phyloP scores from a whole-genome alignment of 306 rosid species.

The Fagus sylvatica region DNA sequence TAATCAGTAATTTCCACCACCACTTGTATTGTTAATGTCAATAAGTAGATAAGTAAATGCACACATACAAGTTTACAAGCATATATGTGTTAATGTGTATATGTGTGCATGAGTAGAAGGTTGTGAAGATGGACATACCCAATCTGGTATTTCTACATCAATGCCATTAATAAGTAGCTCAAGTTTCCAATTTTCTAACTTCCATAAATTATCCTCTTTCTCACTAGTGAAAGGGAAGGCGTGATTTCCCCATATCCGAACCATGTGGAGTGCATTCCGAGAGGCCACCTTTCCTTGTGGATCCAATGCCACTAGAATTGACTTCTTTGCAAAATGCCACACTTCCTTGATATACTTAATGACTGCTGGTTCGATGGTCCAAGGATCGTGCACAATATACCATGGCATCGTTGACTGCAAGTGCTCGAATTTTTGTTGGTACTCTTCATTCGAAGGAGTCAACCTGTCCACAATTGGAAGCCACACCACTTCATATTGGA shows the following conservation, averaged over 20 bases:
- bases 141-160: conserved; percentile 44
- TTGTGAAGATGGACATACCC: conserved; percentile 39
- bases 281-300: conserved; percentile 72
- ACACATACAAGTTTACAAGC: not conserved
- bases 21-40: no score
- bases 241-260: conserved; percentile 81
- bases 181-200: conserved; percentile 66
- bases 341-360: conserved; percentile 63
- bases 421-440: conserved; percentile 41
- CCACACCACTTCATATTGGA: conserved; percentile 75
- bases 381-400: conserved; percentile 61
- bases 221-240: conserved; percentile 79
- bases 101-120: not conserved
- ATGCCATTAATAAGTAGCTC: conserved; percentile 65
- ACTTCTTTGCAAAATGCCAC: conserved; percentile 67
- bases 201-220: conserved; percentile 69
- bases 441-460: conserved; percentile 30
- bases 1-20: no score
- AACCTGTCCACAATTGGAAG: conserved; percentile 59
- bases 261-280: conserved; percentile 69
- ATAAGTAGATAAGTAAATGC: no score
- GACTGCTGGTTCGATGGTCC: conserved; percentile 54
- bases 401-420: conserved; percentile 65
- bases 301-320: conserved; percentile 75
- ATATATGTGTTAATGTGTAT: not conserved